Evolutionary conservation across 257 asterid genomes (phyloP).

Genomic region (Solanum dulcamara): DNA sequence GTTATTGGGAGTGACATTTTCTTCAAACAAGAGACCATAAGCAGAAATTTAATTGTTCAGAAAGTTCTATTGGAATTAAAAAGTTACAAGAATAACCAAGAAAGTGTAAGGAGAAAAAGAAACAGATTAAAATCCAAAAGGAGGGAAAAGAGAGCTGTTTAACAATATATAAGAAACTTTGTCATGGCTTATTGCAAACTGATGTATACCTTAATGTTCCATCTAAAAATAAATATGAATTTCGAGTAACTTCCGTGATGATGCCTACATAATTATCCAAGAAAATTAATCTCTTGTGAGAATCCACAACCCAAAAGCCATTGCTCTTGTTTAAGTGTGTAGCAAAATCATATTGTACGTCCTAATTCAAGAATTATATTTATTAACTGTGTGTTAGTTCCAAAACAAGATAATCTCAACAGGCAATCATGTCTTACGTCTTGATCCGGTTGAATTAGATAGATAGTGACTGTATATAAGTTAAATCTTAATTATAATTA

Average conservation of each 20-base stretch:
- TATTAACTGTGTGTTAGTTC: not conserved
- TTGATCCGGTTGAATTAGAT: not conserved
- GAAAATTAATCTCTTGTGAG: not conserved
- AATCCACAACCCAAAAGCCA: not conserved
- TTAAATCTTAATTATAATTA: not conserved
- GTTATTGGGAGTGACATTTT: not conserved
- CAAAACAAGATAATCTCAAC: not conserved
- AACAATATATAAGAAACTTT: too few species aligned
- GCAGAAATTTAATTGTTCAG: not conserved
- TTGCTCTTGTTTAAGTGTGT: not conserved
- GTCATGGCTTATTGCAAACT: not conserved
- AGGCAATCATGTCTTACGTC: not conserved
- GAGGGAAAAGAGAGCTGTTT: not conserved
- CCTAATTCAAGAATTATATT: too few species aligned
- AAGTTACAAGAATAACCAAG: not conserved
- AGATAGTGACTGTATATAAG: not conserved
- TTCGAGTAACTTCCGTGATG: not conserved
- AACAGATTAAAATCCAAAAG: not conserved
- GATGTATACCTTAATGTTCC: not conserved
- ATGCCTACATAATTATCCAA: not conserved
- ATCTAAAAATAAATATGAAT: not conserved
- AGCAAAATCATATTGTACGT: not conserved
- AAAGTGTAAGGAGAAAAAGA: not conserved
- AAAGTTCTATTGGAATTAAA: not conserved
- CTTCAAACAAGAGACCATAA: not conserved